Evolutionary conservation across 306 rosid genomes (phyloP).

Genomic region (Prunus mume): DNA sequence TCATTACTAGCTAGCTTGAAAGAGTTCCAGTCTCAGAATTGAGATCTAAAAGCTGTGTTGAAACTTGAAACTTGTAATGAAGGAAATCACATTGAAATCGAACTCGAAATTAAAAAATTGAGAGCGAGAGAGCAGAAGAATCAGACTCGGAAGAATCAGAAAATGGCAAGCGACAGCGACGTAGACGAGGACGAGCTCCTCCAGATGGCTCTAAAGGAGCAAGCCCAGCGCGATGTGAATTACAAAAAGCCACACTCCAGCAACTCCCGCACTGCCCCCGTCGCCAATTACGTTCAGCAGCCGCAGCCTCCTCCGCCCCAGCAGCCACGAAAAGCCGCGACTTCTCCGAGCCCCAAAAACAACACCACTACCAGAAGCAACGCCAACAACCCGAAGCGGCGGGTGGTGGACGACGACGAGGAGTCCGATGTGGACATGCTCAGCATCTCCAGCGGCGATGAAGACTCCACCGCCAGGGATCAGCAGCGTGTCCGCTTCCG

Average conservation of each 20-base stretch:
- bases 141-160: conserved; percentile 1
- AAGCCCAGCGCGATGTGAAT: conserved; percentile 70
- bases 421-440: conserved; percentile 98
- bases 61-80: no score
- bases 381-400: conserved; percentile 22
- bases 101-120: neutral
- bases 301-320: conserved; percentile 1
- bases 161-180: conserved; percentile 84
- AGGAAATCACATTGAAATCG: neutral
- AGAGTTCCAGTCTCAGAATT: no score
- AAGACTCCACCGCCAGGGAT: conserved; percentile 48
- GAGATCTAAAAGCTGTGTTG: no score
- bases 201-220: conserved; percentile 92
- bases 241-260: conserved; percentile 47
- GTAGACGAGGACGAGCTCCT: conserved; percentile 89
- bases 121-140: neutral
- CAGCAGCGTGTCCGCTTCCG: conserved; percentile 21
- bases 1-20: no score
- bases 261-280: conserved; percentile 58
- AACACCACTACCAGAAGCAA: neutral
- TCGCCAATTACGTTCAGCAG: conserved; percentile 82
- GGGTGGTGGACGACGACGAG: conserved; percentile 69
- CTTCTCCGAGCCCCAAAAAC: neutral
- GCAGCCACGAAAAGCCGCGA: neutral
- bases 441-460: conserved; percentile 97